Evolutionary conservation across 2,329 filamentous ascomycete species (phyloP), one percentile per base, ranked within the genome.

Genomic region (Akanthomyces uredinophilus): DNA sequence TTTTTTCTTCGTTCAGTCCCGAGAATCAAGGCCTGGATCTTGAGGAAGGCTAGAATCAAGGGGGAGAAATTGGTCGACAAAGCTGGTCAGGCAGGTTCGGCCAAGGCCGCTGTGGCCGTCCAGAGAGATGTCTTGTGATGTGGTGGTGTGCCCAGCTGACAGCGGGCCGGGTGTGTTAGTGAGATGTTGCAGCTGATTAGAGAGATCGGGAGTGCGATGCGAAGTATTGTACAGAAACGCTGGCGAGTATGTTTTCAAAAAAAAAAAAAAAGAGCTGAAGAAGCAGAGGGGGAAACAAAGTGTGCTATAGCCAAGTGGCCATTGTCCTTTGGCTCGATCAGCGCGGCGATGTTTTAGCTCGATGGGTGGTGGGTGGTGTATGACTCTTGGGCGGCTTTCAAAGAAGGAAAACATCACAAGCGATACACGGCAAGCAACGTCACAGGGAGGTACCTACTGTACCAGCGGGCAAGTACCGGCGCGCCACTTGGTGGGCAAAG

Each of bases 91-190:
- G 7, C 41, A 37, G 43, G 41, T 18, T 7, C 24, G 44, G 55
- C 44, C 55, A 58, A 50, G 46, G 20, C 10, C 22, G 54, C 54
- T 41, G 44, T 22, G 55, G 44, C 22, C 20, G 55, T 46, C 8
- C 32, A 50, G 27, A 41, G 22, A 18, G 16, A 35, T 43, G 27
- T 39, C 55, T 49, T 44, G 55, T 58, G 55, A 58, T 58, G 35
- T 56, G 41, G 35, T 56, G 41, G 39, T 46, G 53, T 58, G 55
- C 35, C 44, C 55, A 58, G 55, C 29, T 58, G 55, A 58, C 44
- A 29, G 55, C 32, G 55, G 55, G 55, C 46, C 41, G 39, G 41
- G 32, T 20, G 55, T 58, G 46, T 49, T 39, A 50, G 44, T 58
- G 32, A 58, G 24, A 35, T 29, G 22, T 16, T 22, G 43, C n/a